Conservation (phyloP, 169 alveolate genomes). For the Plasmodium reichenowi region DNA sequence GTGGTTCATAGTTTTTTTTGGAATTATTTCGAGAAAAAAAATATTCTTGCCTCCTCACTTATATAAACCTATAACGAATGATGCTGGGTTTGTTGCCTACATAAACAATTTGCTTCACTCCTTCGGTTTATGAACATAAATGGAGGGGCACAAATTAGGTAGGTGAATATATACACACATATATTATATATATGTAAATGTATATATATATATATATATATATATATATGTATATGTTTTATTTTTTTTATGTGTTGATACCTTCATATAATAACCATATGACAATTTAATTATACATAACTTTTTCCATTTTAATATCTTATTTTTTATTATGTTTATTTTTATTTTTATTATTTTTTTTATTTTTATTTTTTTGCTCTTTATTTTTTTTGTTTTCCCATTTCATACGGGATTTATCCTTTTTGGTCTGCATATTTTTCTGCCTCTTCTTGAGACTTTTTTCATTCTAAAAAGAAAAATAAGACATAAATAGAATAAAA, state of each 20-base stretch:
- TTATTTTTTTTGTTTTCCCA: slow-evolving; percentile 16
- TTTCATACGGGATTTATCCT: slow-evolving; percentile 34
- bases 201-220: neutral
- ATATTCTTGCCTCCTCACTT: slow-evolving; percentile 67
- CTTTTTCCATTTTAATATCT: neutral
- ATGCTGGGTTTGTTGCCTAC: slow-evolving; percentile 29
- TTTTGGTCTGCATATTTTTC: slow-evolving; percentile 27
- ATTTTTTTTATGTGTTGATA: neutral
- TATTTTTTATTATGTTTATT: neutral
- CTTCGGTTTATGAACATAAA: slow-evolving; percentile 33
- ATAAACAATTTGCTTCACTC: slow-evolving; percentile 55
- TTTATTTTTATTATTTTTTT: slow-evolving; percentile 2
- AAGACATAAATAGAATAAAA: neutral
- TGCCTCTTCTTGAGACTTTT: slow-evolving; percentile 60
- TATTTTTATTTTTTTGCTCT: neutral
- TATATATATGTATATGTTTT: neutral
- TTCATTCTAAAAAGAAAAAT: slow-evolving; percentile 32
- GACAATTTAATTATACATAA: neutral
- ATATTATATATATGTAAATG: neutral
- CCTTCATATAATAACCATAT: neutral
- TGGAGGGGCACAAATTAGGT: neutral
- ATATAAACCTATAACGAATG: slow-evolving; percentile 68
- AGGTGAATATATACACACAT: neutral
- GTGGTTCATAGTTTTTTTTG: slow-evolving; percentile 61
- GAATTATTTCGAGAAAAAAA: slow-evolving; percentile 48